Base-by-base conservation (phyloP, 2,329 filamentous ascomycete genomes). In the Calycina marina region DNA sequence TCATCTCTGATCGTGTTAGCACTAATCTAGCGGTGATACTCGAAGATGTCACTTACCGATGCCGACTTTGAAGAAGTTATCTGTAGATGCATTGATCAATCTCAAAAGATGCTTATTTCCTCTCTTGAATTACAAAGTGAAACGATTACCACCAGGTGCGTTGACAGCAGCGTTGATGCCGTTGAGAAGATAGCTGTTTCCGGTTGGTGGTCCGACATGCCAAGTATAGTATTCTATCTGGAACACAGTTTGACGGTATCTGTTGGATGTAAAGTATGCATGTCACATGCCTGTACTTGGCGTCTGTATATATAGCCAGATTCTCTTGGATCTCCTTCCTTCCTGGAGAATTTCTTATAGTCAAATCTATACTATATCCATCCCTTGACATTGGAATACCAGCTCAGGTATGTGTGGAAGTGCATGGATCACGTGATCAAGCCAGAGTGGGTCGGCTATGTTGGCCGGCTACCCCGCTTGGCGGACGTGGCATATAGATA, bases 1-100 rank as follows among this genome's bases (percentile, higher is more conserved):
- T 13, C 25, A 14, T 28, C 25, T 22, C n/a, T n/a, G n/a, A n/a
- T n/a, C n/a, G 20, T 8, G 3, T 22, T n/a, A 22, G n/a, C n/a
- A 3, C n/a, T 22, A 22, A 22, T 9, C 8, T 22, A 22, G 8
- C n/a, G 20, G 20, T n/a, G n/a, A 22, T 3, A 3, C 20, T 22
- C 20, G 8, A n/a, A 22, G 20, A 22, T n/a, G 8, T 22, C 8
- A 22, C 20, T 22, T 62, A 29, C 69, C 61, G 14, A 54, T 55
- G 1, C 60, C 47, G 3, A 59, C 45, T 4, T 64, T 62, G 56
- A 67, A 69, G 5, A 45, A 40, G 2, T 50, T 54, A 24, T 40
- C 39, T 6, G 70, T 51, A 42, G 39, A 28, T 37, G 8, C 25
- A 28, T 28, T 28, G 9, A 28, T 14, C 11, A 28, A 12, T 28